A percentile compares a stretch with the other conserved stretches of the same genome.
Evolutionary conservation across 1,284 basidiomycete genomes (phyloP).

Genomic region (Trametes sp.): DNA sequence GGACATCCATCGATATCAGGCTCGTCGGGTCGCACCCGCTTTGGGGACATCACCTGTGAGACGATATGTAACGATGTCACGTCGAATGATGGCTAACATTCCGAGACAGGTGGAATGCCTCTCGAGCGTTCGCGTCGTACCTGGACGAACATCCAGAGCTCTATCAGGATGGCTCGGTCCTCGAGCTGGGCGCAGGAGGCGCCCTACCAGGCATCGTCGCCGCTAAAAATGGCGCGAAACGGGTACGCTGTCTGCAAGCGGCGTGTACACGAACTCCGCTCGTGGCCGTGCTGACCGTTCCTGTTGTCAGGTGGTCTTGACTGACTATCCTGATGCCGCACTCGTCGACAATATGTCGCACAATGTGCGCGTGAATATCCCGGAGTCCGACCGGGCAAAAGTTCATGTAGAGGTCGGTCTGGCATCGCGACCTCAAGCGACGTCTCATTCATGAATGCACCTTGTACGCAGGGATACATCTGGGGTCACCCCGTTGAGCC

Average conservation of each 20-base stretch:
- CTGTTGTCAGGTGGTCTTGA: conserved; percentile 71
- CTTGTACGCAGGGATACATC: conserved; percentile 76
- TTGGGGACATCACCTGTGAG: conserved; percentile 91
- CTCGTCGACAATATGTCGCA: conserved; percentile 82
- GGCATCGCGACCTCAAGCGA: background rate
- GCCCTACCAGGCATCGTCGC: conserved; percentile 86
- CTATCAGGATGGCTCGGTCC: conserved; percentile 57
- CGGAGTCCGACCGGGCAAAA: conserved; percentile 35
- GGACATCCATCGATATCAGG: conserved; percentile 66
- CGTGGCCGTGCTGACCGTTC: background rate
- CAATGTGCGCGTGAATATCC: conserved; percentile 74
- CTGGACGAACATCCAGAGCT: conserved; percentile 65
- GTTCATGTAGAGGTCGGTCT: conserved; percentile 60
- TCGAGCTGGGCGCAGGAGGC: conserved; percentile 95
- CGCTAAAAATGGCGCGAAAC: conserved; percentile 70
- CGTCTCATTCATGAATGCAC: conserved; percentile 37
- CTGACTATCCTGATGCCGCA: conserved; percentile 89
- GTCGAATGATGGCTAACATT: background rate
- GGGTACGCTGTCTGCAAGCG: conserved; percentile 50
- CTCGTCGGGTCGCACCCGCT: conserved; percentile 90
- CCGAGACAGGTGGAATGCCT: conserved; percentile 81
- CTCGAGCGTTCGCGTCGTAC: conserved; percentile 77
- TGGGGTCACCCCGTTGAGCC: conserved; percentile 81
- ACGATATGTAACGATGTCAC: background rate
- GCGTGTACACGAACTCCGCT: background rate